Base-by-base conservation (phyloP, 768 basidiomycete genomes). In the Leccinellum luteum region DNA sequence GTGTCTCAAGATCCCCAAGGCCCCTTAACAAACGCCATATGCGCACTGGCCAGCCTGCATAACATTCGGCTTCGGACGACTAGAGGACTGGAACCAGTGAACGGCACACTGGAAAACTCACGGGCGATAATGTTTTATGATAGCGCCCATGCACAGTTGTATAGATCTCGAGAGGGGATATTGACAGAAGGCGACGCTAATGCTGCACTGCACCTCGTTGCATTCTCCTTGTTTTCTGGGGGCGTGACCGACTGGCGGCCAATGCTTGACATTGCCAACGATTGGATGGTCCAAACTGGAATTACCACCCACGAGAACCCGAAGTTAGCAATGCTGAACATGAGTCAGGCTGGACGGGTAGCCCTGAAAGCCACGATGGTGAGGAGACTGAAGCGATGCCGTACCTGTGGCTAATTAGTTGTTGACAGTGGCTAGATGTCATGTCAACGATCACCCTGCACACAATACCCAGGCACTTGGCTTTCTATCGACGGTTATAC, bases 161-260 rank as follows among this genome's bases (percentile, higher is more conserved):
- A 81, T 55, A 85, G 81, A 66, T 79, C 81, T 54, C 72, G 79
- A 57, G 78, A 78, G 34, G 82, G 81, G 12, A 69, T 75, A 27
- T 83, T 86, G 74, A 76, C 76, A 43, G 89, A 89, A 57, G 77
- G 77, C 49, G 89, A 92, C 63, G 92, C 89, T 10, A 79, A 87
- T 61, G 90, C 92, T 4, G 89, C 92, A 5, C 67, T 91, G 44
- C 89, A 90, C 69, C 81, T 94, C 60, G 79, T 91, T 58, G 83
- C 80, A 64, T 90, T 85, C 70, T 87, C 86, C 45, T 77, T 89
- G 58, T 74, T 92, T 67, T 85, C 84, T 2, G 87, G 87, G 53
- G 85, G 89, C 34, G 73, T 76, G 52, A 81, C 79, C 17, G 83
- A 86, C 63, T 94, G 92, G 92, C 81, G 81, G 58, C 74, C 77